Evolutionary conservation across 768 basidiomycete genomes (phyloP), one percentile per base, ranked within the genome.

Genomic region (Nidularia sp.): DNA sequence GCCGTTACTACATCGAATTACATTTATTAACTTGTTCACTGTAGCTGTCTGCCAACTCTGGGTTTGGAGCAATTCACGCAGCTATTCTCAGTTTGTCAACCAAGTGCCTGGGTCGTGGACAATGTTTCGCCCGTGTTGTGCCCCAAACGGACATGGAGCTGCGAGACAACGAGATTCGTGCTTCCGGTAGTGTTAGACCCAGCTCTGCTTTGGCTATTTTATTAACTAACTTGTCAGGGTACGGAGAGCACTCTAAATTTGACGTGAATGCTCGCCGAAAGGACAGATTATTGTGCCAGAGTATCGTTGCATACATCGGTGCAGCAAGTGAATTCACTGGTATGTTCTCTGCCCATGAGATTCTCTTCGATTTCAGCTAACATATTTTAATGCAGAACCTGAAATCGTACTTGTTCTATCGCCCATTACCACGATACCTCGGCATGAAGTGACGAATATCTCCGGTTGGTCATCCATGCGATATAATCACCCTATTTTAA

Each of bases 61-160:
- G 90, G 3, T 96, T 92, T 61, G 95, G 95, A 2, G 83, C 85
- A 0, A 79, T 96, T 45, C 95, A 98, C 61, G 74, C 83, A 1
- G 86, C 90, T 1, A 81, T 95, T 35, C 72, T 94, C 7, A 75
- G 79, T 13, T 72, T 97, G 4, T 84, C 92, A 0, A 85, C 93
- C 25, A 79, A 81, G 56, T 84, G 80, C 60, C 77, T 95, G 15
- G 79, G 82, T 4, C 72, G 72, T 47, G 79, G 79, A 10, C 75
- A 72, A 41, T 87, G 83, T 78, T 76, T 77, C 31, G 72, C 80
- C 15, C 70, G 66, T 13, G 74, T 93, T 2, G 67, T 69, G 29
- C 87, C 90, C 0, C 77, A 83, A 50, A 85, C 81, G 3, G 89
- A 93, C 44, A 69, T 70, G 2, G 92, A 93, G 62, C 65, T 79